phyloP scores from a whole-genome alignment of 2,329 filamentous ascomycete species.

The Verticillium tricorpus region DNA sequence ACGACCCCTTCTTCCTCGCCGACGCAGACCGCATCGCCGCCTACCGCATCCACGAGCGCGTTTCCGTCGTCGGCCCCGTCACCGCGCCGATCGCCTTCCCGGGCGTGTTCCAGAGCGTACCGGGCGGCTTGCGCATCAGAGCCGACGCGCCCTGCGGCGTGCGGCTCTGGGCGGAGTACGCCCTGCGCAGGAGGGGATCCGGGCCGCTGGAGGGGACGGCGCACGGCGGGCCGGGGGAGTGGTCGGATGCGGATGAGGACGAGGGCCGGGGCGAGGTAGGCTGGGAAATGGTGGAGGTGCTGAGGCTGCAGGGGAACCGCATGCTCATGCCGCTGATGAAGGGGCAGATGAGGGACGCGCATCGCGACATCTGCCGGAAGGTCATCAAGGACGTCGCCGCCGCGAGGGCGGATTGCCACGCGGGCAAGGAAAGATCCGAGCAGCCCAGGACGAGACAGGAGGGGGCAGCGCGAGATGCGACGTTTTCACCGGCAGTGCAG shows the following conservation, averaged over 20 bases:
- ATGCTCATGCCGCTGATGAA: conserved; percentile 30
- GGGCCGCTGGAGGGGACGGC: conserved; percentile 5
- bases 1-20: conserved; percentile 36
- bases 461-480: too few relatives aligned
- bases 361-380: conserved; percentile 24
- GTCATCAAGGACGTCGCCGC: conserved; percentile 22
- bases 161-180: conserved; percentile 33
- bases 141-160: conserved; percentile 38
- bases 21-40: conserved; percentile 26
- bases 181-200: conserved; percentile 13
- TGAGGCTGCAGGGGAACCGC: conserved; percentile 26
- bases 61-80: conserved; percentile 32
- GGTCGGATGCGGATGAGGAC: conserved; percentile 3
- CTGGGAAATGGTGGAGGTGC: conserved; percentile 27
- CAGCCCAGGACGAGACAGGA: too few relatives aligned
- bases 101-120: conserved; percentile 37
- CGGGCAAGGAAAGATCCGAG: too few relatives aligned
- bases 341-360: conserved; percentile 21
- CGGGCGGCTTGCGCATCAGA: conserved; percentile 35
- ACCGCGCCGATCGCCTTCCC: conserved; percentile 35
- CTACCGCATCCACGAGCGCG: conserved; percentile 24
- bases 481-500: too few relatives aligned
- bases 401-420: neutral
- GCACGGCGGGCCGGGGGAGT: conserved; percentile 6
- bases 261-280: conserved; percentile 14